Percentiles rank a stretch among this genome's conserved stretches.
These are phyloP conservation scores for Aspergillus transmontanensis DNA, from an alignment of 2,329 filamentous ascomycete species.

Conservation along the genomic window DNA sequence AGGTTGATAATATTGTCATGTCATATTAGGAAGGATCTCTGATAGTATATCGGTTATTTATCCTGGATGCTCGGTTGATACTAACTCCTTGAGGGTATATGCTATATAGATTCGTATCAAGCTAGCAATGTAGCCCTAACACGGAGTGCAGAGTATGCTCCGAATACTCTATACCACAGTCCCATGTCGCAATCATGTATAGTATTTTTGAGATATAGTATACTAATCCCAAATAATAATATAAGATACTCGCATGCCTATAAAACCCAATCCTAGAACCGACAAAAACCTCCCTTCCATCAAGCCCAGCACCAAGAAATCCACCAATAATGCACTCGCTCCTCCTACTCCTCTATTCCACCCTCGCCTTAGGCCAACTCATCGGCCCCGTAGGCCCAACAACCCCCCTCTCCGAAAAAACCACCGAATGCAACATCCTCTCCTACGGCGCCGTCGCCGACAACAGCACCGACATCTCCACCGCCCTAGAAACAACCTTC, in stretches of 20 bases:
- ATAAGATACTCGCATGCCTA: neutral
- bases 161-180: neutral
- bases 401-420: slow-evolving; percentile 31
- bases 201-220: neutral
- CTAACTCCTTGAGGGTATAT: neutral
- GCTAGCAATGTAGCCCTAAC: neutral
- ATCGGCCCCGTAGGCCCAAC: slow-evolving; percentile 30
- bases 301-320: neutral
- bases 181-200: neutral
- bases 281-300: neutral
- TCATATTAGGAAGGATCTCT: neutral
- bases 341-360: neutral
- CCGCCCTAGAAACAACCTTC: slow-evolving; percentile 32
- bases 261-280: neutral
- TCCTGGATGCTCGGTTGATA: neutral
- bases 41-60: neutral
- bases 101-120: neutral
- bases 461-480: slow-evolving; percentile 35
- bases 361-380: slow-evolving; percentile 16
- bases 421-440: slow-evolving; percentile 34
- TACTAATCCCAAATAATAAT: neutral
- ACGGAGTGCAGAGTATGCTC: neutral
- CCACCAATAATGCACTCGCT: neutral
- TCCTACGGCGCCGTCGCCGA: slow-evolving; percentile 34
- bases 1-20: neutral